Conservation (phyloP, 768 basidiomycete species). For the Dictyophora rubrovolvata region DNA sequence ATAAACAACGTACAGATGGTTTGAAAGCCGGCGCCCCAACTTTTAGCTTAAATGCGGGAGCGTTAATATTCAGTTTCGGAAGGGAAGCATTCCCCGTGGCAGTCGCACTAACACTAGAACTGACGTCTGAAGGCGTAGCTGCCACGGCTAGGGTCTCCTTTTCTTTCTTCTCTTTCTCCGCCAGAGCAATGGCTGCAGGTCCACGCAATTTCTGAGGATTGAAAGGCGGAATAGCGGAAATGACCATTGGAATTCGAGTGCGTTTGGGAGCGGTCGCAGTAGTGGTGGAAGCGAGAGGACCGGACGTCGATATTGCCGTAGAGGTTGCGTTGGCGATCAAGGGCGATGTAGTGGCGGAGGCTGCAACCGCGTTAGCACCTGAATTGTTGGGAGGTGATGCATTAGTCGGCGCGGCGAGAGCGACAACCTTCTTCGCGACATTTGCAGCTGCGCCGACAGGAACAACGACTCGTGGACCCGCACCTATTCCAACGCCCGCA, state of each 20-base stretch:
- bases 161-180: conserved; percentile 16
- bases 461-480: not conserved
- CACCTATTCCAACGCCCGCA: not conserved
- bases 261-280: not conserved
- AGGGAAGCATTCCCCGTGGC: conserved; percentile 19
- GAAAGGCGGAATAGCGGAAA: conserved; percentile 88
- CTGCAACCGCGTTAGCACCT: not conserved
- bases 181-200: not conserved
- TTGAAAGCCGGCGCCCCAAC: conserved; percentile 69
- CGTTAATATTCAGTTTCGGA: conserved; percentile 70
- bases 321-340: conserved; percentile 25
- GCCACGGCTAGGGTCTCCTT: conserved; percentile 15
- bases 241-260: conserved; percentile 54
- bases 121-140: conserved; percentile 22
- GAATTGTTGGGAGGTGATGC: not conserved
- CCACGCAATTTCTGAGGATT: conserved; percentile 41
- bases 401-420: not conserved
- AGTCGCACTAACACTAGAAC: conserved; percentile 18
- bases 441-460: not conserved
- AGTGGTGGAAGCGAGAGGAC: conserved; percentile 12
- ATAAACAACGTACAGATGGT: conserved; percentile 32
- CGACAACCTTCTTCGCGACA: not conserved
- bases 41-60: conserved; percentile 85
- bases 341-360: conserved; percentile 13
- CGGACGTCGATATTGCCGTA: conserved; percentile 6